These are phyloP conservation scores for Grigorovia yakushimaensis DNA, from an alignment of 805 yeast species.

Conservation along the genomic window DNA sequence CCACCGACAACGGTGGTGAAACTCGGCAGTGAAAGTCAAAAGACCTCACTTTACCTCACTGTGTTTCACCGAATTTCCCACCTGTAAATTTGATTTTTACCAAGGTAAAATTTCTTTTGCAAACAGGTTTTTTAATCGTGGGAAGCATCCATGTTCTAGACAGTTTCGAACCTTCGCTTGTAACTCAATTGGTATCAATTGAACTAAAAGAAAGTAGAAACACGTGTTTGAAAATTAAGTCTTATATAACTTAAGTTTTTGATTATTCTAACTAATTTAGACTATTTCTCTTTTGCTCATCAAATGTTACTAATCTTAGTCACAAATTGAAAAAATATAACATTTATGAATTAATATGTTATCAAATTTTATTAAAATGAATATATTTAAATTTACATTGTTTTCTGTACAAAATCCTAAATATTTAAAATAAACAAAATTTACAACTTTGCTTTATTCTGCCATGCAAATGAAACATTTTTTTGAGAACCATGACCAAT, in stretches of 20 bases:
- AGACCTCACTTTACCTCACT: constrained; percentile 7
- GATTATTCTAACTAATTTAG: too few species aligned
- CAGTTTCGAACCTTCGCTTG: constrained; percentile 12
- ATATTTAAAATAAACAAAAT: background rate
- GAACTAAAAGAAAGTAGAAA: background rate
- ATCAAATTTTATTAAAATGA: background rate
- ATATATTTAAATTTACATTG: too few species aligned
- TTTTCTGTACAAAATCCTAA: too few species aligned
- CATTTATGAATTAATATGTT: too few species aligned
- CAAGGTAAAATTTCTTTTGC: constrained; percentile 7
- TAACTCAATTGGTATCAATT: background rate
- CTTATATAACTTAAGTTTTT: too few species aligned
- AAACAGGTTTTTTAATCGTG: constrained; percentile 24
- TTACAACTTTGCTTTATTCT: constrained; percentile 33
- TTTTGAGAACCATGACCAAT: constrained; percentile 48
- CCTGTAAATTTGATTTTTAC: constrained; percentile 15
- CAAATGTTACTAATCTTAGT: too few species aligned
- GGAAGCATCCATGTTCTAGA: constrained; percentile 16
- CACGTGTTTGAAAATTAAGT: background rate
- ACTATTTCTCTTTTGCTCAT: too few species aligned
- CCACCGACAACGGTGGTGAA: background rate
- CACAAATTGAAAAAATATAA: too few species aligned
- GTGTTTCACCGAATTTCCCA: constrained; percentile 33
- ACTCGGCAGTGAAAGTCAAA: background rate
- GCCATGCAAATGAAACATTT: constrained; percentile 60